A percentile compares a stretch with the other conserved stretches of the same genome.
phyloP scores from a whole-genome alignment of 2,329 filamentous ascomycete species.

The Pleoardoris graminearum region DNA sequence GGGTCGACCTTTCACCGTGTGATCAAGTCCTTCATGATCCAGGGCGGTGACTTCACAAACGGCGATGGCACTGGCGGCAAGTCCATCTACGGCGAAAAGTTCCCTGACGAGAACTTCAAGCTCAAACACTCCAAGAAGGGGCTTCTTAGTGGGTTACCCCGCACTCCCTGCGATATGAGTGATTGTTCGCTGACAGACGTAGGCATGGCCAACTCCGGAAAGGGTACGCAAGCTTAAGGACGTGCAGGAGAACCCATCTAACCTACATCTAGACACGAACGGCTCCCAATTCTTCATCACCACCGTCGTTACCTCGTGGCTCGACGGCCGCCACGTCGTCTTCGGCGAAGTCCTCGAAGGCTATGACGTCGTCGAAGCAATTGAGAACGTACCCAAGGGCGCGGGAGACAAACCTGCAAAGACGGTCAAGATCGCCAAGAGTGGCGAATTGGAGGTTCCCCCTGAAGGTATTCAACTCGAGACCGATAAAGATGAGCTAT shows the following conservation, averaged over 20 bases:
- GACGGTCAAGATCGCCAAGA: conserved; percentile 77
- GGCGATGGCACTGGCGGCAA: conserved; percentile 82
- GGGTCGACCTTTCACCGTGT: conserved; percentile 86
- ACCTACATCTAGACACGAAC: conserved; percentile 66
- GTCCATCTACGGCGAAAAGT: conserved; percentile 84
- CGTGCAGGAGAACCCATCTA: background rate
- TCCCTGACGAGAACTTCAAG: conserved; percentile 93
- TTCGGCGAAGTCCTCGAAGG: conserved; percentile 89
- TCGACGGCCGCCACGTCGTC: conserved; percentile 82
- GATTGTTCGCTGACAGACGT: conserved; percentile 14
- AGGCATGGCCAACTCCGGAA: conserved; percentile 83
- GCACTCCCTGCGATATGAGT: background rate
- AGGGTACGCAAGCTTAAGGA: conserved; percentile 27
- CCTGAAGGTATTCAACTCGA: conserved; percentile 82
- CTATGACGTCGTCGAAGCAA: conserved; percentile 77
- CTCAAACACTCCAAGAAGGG: conserved; percentile 86
- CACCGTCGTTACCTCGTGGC: conserved; percentile 78
- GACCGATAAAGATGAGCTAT: conserved; percentile 65
- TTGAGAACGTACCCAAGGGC: conserved; percentile 70
- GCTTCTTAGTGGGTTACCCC: conserved; percentile 62
- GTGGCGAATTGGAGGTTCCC: conserved; percentile 80
- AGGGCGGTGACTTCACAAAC: conserved; percentile 85
- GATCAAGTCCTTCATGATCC: conserved; percentile 90
- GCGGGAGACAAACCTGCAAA: conserved; percentile 69
- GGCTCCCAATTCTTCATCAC: conserved; percentile 93